A percentile compares a stretch with the other conserved stretches of the same genome.
Conservation (phyloP, 768 basidiomycete species). For the Tricholoma hemisulphureum region DNA sequence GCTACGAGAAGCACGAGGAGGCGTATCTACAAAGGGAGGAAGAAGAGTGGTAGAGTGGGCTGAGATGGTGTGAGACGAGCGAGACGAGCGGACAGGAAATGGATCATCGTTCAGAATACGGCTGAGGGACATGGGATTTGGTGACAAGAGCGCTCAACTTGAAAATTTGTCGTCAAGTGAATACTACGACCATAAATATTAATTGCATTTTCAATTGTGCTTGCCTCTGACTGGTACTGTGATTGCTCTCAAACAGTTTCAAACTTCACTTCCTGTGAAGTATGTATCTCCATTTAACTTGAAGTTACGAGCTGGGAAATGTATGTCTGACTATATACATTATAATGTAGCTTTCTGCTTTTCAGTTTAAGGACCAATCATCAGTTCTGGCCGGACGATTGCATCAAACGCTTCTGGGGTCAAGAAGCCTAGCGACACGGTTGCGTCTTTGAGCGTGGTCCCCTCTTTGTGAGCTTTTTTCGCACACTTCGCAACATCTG, state of each 20-base stretch:
- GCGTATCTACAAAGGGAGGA: slow-evolving; percentile 13
- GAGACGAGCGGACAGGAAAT: slow-evolving; percentile 34
- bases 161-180: too few species aligned
- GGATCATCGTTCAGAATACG: slow-evolving; percentile 80
- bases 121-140: slow-evolving; percentile 64
- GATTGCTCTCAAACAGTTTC: not conserved
- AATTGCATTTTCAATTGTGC: too few species aligned
- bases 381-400: slow-evolving; percentile 89
- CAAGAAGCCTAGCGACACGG: slow-evolving; percentile 81
- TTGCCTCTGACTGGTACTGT: too few species aligned
- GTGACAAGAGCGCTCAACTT: too few species aligned
- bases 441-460: slow-evolving; percentile 92
- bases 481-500: slow-evolving; percentile 96
- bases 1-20: slow-evolving; percentile 18
- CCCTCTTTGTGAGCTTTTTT: slow-evolving; percentile 99
- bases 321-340: too few species aligned
- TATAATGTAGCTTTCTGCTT: too few species aligned
- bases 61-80: slow-evolving; percentile 30
- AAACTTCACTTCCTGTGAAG: slow-evolving; percentile 1
- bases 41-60: slow-evolving; percentile 21
- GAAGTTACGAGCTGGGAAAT: too few species aligned
- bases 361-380: slow-evolving; percentile 56
- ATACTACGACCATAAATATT: too few species aligned
- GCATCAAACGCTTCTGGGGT: slow-evolving; percentile 90
- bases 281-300: not conserved